Evolutionary conservation across 176 grass and related monocot species (phyloP).

Genomic region (Triticum dicoccoides): DNA sequence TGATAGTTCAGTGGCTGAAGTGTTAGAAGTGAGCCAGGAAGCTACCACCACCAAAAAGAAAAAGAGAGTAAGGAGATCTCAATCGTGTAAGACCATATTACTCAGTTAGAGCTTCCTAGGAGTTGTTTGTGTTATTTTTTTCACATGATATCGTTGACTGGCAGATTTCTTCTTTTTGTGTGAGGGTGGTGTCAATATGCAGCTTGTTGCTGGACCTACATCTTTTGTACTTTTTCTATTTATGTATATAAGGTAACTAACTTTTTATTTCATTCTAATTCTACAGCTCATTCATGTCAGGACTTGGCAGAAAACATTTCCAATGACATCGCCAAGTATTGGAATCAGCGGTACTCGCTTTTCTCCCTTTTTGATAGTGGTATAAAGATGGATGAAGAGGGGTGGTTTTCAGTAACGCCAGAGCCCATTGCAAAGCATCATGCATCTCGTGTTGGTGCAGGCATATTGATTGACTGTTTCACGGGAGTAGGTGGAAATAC

Average conservation of each 20-base stretch:
- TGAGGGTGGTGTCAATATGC: not conserved
- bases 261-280: constrained; percentile 18
- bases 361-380: constrained; percentile 89
- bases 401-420: constrained; percentile 98
- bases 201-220: constrained; percentile 1
- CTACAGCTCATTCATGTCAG: constrained; percentile 41
- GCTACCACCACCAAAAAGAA: constrained; percentile 55
- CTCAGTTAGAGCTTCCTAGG: constrained; percentile 27
- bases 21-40: constrained; percentile 31
- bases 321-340: constrained; percentile 73
- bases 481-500: constrained; percentile 90
- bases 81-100: constrained; percentile 61
- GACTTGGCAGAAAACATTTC: constrained; percentile 33
- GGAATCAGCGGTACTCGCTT: constrained; percentile 81
- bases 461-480: constrained; percentile 79
- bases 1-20: constrained; percentile 15
- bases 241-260: constrained; percentile 1
- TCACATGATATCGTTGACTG: constrained; percentile 15
- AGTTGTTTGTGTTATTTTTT: constrained; percentile 23
- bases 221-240: constrained; percentile 6
- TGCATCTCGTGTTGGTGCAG: constrained; percentile 57
- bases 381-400: constrained; percentile 97
- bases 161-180: constrained; percentile 12
- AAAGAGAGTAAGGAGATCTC: constrained; percentile 71
- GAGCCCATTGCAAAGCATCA: constrained; percentile 91